A percentile compares a stretch with the other conserved stretches of the same genome.
These are phyloP conservation scores for Plasmopara muralis DNA, from an alignment of 352 stramenopile genomes.

Conservation along the genomic window DNA sequence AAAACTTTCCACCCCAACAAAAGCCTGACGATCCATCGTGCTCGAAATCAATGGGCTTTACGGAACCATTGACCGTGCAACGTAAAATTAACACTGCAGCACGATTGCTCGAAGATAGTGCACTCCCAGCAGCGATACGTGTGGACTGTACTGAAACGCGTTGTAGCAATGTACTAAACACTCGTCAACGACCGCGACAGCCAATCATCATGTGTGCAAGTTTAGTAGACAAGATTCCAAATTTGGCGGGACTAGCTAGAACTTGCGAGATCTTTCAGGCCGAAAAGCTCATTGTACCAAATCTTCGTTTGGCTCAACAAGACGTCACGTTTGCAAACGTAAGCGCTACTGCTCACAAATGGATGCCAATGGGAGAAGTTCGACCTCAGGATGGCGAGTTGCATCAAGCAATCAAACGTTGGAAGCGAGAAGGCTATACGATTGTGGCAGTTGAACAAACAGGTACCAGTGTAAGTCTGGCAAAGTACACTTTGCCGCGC, in stretches of 20 bases:
- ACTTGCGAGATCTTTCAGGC: slow-evolving; percentile 95
- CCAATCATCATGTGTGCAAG: slow-evolving; percentile 74
- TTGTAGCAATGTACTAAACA: slow-evolving; percentile 30
- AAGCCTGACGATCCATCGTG: background rate
- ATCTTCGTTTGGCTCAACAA: slow-evolving; percentile 62
- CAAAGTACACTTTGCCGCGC: slow-evolving; percentile 75
- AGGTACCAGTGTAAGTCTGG: slow-evolving; percentile 84
- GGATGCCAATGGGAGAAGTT: slow-evolving; percentile 92
- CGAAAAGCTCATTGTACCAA: slow-evolving; percentile 84
- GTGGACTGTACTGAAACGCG: slow-evolving; percentile 19
- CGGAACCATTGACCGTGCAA: slow-evolving; percentile 38
- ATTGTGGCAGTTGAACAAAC: slow-evolving; percentile 95
- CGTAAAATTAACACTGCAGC: slow-evolving; percentile 73
- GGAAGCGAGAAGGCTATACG: slow-evolving; percentile 84
- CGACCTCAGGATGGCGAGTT: slow-evolving; percentile 36
- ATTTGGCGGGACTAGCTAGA: slow-evolving; percentile 89
- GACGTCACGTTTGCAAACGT: slow-evolving; percentile 90
- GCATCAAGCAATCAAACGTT: slow-evolving; percentile 32
- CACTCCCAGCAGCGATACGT: slow-evolving; percentile 45
- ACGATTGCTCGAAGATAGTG: slow-evolving; percentile 54
- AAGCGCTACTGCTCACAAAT: slow-evolving; percentile 90
- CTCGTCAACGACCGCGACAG: slow-evolving; percentile 44
- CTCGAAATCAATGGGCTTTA: background rate
- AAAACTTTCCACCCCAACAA: background rate
- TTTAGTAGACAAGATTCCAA: slow-evolving; percentile 94